A percentile compares a stretch with the other conserved stretches of the same genome.
Evolutionary conservation across 805 yeast species (phyloP).

Genomic region (Candida argentea): DNA sequence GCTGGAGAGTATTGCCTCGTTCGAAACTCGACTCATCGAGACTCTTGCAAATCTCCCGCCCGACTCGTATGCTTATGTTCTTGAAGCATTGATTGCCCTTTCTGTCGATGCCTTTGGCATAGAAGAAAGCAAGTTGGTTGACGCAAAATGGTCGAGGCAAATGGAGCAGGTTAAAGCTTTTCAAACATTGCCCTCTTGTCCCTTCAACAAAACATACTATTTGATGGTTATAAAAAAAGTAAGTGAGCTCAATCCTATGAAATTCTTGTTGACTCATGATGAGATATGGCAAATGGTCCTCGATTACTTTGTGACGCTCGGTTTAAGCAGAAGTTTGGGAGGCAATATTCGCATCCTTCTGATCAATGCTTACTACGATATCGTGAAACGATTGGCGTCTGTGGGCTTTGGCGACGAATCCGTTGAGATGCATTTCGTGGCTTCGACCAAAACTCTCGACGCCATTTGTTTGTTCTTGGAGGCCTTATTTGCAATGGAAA

Average conservation of each 20-base stretch:
- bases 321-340: slow-evolving; percentile 31
- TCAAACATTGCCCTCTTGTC: slow-evolving; percentile 20
- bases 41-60: slow-evolving; percentile 48
- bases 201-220: slow-evolving; percentile 47
- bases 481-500: slow-evolving; percentile 26
- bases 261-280: slow-evolving; percentile 36
- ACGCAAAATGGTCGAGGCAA: neutral
- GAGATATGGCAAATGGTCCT: slow-evolving; percentile 39
- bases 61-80: slow-evolving; percentile 38
- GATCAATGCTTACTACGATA: slow-evolving; percentile 41
- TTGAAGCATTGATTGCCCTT: slow-evolving; percentile 36
- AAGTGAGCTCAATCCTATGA: slow-evolving; percentile 38
- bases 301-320: slow-evolving; percentile 36
- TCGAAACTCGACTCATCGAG: slow-evolving; percentile 53
- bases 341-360: slow-evolving; percentile 37
- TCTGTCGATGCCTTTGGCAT: slow-evolving; percentile 15
- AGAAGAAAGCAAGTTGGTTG: neutral
- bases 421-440: slow-evolving; percentile 11
- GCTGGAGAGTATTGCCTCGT: slow-evolving; percentile 39
- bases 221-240: slow-evolving; percentile 44
- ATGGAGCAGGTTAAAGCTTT: neutral
- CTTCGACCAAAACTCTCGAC: slow-evolving; percentile 39
- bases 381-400: slow-evolving; percentile 32
- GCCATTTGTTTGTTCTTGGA: slow-evolving; percentile 38
- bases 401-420: slow-evolving; percentile 25